A percentile compares a stretch with the other conserved stretches of the same genome.
These are phyloP conservation scores for Musa beccarii DNA, from an alignment of 176 grass and related monocot genomes.

Conservation along the genomic window DNA sequence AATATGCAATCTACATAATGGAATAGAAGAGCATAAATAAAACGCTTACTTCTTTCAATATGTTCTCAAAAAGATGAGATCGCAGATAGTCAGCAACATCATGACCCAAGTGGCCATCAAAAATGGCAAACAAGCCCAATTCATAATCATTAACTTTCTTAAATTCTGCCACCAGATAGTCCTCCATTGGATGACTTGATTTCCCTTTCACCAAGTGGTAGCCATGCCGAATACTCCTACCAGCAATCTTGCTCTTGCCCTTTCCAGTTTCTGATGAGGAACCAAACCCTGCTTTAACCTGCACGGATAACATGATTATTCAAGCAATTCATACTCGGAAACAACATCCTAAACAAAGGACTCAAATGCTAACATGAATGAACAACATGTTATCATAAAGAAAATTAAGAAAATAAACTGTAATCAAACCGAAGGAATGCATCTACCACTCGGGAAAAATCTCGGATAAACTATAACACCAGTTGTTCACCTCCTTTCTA, in stretches of 20 bases:
- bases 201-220: constrained; percentile 92
- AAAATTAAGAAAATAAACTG: neutral
- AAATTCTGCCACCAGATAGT: constrained; percentile 82
- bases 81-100: constrained; percentile 69
- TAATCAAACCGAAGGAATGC: neutral
- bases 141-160: constrained; percentile 49
- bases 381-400: neutral
- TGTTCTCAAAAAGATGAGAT: constrained; percentile 76
- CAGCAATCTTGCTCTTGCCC: constrained; percentile 74
- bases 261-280: constrained; percentile 83
- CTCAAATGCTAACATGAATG: neutral
- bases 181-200: constrained; percentile 91
- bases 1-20: constrained; percentile 7
- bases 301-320: constrained; percentile 6
- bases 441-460: neutral
- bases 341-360: neutral
- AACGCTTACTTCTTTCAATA: constrained; percentile 65
- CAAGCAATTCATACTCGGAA: neutral
- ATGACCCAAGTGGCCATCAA: constrained; percentile 86
- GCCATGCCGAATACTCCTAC: constrained; percentile 58
- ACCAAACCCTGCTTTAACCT: constrained; percentile 81
- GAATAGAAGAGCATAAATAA: constrained; percentile 6
- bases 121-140: constrained; percentile 90
- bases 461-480: too few relatives aligned
- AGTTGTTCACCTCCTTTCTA: too few relatives aligned